Conservation (phyloP, 2,329 filamentous ascomycete genomes). For the Incumbomyces lentus region DNA sequence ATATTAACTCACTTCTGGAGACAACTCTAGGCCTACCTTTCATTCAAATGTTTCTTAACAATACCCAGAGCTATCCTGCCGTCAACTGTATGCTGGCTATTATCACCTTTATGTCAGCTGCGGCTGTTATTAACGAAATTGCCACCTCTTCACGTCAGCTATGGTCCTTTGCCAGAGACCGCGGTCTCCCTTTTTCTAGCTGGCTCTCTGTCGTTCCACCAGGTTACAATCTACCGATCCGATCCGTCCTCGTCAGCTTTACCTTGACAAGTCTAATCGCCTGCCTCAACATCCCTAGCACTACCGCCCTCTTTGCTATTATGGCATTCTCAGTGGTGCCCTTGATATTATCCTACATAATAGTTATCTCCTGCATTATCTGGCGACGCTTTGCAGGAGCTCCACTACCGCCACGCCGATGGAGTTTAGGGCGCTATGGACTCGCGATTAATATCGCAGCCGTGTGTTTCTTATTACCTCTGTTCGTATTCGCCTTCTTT, state of each 20-base stretch:
- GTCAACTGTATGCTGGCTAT: conserved; percentile 24
- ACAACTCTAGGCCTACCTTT: conserved; percentile 26
- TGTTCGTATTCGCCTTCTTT: conserved; percentile 22
- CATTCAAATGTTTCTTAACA: conserved; percentile 25
- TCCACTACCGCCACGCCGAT: conserved; percentile 27
- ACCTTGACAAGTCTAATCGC: conserved; percentile 36
- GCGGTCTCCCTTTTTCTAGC: conserved; percentile 25
- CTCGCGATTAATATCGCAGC: conserved; percentile 29
- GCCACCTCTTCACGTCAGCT: conserved; percentile 26
- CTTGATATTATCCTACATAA: conserved; percentile 33
- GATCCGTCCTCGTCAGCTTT: conserved; percentile 33
- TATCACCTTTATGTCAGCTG: conserved; percentile 25
- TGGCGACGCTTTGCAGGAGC: conserved; percentile 27
- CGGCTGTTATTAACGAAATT: conserved; percentile 25
- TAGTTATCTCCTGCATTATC: conserved; percentile 28
- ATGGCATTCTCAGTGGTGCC: conserved; percentile 30
- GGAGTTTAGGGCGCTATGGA: conserved; percentile 30
- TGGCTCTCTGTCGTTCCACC: conserved; percentile 12
- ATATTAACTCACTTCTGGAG: conserved; percentile 23
- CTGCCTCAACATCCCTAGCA: conserved; percentile 24
- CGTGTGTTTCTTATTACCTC: conserved; percentile 16
- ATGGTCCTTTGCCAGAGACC: conserved; percentile 31
- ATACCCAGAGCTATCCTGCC: conserved; percentile 21
- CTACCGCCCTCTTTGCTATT: conserved; percentile 33
- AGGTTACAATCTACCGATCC: conserved; percentile 19